Evolutionary conservation across 495 filamentous ascomycete genomes (phyloP).

Genomic region (Neurospora sublineolata): DNA sequence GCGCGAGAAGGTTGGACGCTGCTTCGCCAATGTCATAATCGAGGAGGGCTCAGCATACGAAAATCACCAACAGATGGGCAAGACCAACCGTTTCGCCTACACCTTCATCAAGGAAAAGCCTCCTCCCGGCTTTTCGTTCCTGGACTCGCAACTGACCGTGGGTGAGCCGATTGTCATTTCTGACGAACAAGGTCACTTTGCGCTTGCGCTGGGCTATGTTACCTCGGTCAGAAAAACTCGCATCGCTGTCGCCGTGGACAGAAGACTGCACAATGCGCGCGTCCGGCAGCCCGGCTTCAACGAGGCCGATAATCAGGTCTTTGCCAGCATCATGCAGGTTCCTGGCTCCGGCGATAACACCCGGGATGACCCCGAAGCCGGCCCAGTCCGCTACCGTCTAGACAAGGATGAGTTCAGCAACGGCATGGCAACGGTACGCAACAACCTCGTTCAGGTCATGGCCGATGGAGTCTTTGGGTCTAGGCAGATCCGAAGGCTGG

Average conservation of each 20-base stretch:
- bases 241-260: slow-evolving; percentile 81
- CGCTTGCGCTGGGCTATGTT: slow-evolving; percentile 83
- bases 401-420: slow-evolving; percentile 98
- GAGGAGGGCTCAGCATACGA: slow-evolving; percentile 63
- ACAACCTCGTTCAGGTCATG: slow-evolving; percentile 89
- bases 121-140: slow-evolving; percentile 56
- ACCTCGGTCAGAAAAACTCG: slow-evolving; percentile 57
- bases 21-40: slow-evolving; percentile 54
- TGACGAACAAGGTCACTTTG: slow-evolving; percentile 89
- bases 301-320: slow-evolving; percentile 62
- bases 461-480: slow-evolving; percentile 60
- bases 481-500: slow-evolving; percentile 60
- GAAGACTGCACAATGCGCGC: slow-evolving; percentile 74
- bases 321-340: slow-evolving; percentile 86
- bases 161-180: slow-evolving; percentile 95
- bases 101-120: slow-evolving; percentile 59
- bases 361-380: slow-evolving; percentile 34
- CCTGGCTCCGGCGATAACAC: slow-evolving; percentile 41
- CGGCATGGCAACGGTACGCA: slow-evolving; percentile 87
- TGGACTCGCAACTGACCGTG: slow-evolving; percentile 78
- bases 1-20: slow-evolving; percentile 73
- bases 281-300: slow-evolving; percentile 66
- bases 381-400: slow-evolving; percentile 63
- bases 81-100: slow-evolving; percentile 86
- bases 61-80: slow-evolving; percentile 46